Percentiles rank a stretch among this genome's conserved stretches.
Conservation (phyloP, 495 filamentous ascomycete genomes). For the Lasiosphaeris hirsuta region DNA sequence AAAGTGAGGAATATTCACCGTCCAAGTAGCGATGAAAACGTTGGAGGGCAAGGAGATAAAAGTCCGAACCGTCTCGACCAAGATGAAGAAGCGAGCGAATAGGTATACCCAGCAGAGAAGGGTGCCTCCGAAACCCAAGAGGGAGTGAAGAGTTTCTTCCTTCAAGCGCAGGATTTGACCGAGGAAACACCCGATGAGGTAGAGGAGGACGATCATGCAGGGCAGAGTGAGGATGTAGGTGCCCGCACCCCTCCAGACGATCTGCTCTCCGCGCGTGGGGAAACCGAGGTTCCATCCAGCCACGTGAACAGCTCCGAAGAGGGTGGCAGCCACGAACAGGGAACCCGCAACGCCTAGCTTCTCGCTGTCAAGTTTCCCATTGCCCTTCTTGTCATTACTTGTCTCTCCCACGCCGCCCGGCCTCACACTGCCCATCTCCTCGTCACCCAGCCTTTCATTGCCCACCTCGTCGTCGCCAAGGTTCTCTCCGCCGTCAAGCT, state of each 20-base stretch:
- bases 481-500: too few species aligned
- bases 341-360: neutral
- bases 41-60: neutral
- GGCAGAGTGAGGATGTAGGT: neutral
- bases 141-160: too few species aligned
- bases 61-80: neutral
- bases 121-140: neutral
- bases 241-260: neutral
- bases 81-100: neutral
- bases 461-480: too few species aligned
- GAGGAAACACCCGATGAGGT: neutral
- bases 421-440: too few species aligned
- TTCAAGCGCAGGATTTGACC: too few species aligned
- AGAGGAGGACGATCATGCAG: neutral
- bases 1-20: slow-evolving; percentile 1
- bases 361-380: too few species aligned
- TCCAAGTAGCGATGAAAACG: neutral
- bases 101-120: neutral
- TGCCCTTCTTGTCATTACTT: neutral
- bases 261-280: neutral
- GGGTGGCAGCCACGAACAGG: neutral
- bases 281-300: slow-evolving; percentile 1
- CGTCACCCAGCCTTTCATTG: too few species aligned
- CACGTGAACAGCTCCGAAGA: neutral
- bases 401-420: neutral